These are phyloP conservation scores for Fusarium subglutinans DNA, from an alignment of 2,329 filamentous ascomycete genomes.

Conservation along the genomic window DNA sequence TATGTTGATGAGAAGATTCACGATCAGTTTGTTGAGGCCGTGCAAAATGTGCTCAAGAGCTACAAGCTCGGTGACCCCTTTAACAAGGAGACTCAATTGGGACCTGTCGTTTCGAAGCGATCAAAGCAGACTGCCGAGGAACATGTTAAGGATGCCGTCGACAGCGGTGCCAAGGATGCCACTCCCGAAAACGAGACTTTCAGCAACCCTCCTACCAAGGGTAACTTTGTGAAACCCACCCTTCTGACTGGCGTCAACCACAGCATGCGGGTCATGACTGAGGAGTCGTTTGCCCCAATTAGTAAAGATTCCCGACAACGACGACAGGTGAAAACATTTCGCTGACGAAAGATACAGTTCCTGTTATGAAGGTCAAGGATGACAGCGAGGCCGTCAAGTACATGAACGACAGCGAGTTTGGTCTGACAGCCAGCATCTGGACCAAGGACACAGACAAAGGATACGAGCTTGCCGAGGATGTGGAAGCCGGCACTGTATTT, in stretches of 20 bases:
- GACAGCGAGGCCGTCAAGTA: slow-evolving; percentile 83
- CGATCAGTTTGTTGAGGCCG: slow-evolving; percentile 80
- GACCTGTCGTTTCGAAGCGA: slow-evolving; percentile 85
- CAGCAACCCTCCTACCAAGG: slow-evolving; percentile 73
- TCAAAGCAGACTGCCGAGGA: slow-evolving; percentile 79
- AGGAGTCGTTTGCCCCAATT: slow-evolving; percentile 84
- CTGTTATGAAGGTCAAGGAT: slow-evolving; percentile 83
- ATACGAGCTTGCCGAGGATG: slow-evolving; percentile 77
- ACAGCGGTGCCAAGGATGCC: slow-evolving; percentile 83
- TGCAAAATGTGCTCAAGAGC: slow-evolving; percentile 80
- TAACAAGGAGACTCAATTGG: slow-evolving; percentile 80
- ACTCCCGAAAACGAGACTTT: slow-evolving; percentile 87
- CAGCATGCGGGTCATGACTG: slow-evolving; percentile 86
- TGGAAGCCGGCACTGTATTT: slow-evolving; percentile 95
- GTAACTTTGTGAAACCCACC: slow-evolving; percentile 90
- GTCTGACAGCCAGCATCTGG: slow-evolving; percentile 96
- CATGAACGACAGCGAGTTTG: slow-evolving; percentile 97
- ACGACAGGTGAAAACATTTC: background rate
- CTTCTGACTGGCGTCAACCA: slow-evolving; percentile 83
- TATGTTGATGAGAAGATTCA: slow-evolving; percentile 90
- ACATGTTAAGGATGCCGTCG: slow-evolving; percentile 83
- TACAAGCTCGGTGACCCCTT: slow-evolving; percentile 92
- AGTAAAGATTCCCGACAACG: slow-evolving; percentile 14
- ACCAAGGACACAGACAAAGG: slow-evolving; percentile 84
- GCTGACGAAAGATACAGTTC: slow-evolving; percentile 47